phyloP scores from a whole-genome alignment of 2,329 filamentous ascomycete species.

The Aspergillus tanneri region DNA sequence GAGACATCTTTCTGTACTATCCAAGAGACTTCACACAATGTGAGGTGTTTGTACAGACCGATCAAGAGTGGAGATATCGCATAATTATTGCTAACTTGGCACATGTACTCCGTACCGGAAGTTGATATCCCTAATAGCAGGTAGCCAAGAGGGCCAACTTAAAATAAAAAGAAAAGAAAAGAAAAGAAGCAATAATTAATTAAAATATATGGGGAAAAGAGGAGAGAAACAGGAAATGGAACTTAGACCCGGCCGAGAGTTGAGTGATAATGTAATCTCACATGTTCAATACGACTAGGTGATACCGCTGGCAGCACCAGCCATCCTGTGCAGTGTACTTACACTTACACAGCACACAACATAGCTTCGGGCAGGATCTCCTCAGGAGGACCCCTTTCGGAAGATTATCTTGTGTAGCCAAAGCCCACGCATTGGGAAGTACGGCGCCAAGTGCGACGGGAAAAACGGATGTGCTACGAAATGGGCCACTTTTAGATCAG shows the following conservation, averaged over 20 bases:
- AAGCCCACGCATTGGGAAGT: slow-evolving; percentile 11
- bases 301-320: no score
- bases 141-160: no score
- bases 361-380: not conserved
- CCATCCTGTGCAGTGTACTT: no score
- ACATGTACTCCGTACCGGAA: not conserved
- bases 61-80: not conserved
- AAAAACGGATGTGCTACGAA: slow-evolving; percentile 18
- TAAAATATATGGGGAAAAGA: not conserved
- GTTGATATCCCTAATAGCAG: not conserved
- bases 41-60: not conserved
- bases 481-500: slow-evolving; percentile 3
- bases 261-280: no score
- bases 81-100: not conserved
- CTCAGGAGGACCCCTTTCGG: slow-evolving; percentile 19
- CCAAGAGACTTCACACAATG: not conserved
- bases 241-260: no score
- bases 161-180: no score
- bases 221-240: no score
- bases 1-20: no score
- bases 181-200: not conserved
- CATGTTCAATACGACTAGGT: no score
- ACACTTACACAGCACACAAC: not conserved
- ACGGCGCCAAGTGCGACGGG: slow-evolving; percentile 2
- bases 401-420: slow-evolving; percentile 20